These are phyloP conservation scores for Paradendryphiella salina DNA, from an alignment of 2,329 filamentous ascomycete genomes.

Conservation along the genomic window DNA sequence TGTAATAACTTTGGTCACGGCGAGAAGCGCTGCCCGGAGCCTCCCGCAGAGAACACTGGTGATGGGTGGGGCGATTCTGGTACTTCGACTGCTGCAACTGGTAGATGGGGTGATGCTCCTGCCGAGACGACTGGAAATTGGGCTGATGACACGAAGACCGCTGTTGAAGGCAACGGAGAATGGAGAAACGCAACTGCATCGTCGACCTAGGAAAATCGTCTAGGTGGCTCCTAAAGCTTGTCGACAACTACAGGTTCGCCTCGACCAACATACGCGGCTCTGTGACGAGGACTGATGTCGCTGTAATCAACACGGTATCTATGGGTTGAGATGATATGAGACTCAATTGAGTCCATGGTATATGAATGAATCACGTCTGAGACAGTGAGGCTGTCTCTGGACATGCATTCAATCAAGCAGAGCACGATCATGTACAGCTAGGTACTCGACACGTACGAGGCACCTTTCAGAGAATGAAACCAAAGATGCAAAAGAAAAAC, in stretches of 20 bases:
- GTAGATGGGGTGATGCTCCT: slow-evolving; percentile 29
- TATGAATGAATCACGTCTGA: background rate
- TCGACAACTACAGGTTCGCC: background rate
- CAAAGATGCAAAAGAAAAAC: no score
- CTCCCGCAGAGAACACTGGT: slow-evolving; percentile 28
- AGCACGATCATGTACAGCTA: slow-evolving; percentile 1
- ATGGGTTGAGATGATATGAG: background rate
- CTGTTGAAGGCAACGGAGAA: slow-evolving; percentile 8
- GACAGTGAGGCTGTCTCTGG: background rate
- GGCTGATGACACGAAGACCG: slow-evolving; percentile 21
- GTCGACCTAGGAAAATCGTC: slow-evolving; percentile 15
- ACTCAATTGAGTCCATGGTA: background rate
- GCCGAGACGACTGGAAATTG: slow-evolving; percentile 19
- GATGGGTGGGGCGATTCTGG: slow-evolving; percentile 30
- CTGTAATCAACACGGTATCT: background rate
- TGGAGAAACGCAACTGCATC: slow-evolving; percentile 11
- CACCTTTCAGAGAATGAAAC: background rate
- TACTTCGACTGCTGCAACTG: slow-evolving; percentile 20
- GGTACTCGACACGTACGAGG: background rate
- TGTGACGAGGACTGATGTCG: background rate
- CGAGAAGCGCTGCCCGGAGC: slow-evolving; percentile 47
- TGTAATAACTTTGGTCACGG: slow-evolving; percentile 55
- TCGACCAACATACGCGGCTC: slow-evolving; percentile 1
- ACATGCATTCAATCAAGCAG: background rate
- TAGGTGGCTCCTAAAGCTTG: background rate